Conservation (phyloP, 1,284 basidiomycete genomes). For the Veloporphyrellus conicus region DNA sequence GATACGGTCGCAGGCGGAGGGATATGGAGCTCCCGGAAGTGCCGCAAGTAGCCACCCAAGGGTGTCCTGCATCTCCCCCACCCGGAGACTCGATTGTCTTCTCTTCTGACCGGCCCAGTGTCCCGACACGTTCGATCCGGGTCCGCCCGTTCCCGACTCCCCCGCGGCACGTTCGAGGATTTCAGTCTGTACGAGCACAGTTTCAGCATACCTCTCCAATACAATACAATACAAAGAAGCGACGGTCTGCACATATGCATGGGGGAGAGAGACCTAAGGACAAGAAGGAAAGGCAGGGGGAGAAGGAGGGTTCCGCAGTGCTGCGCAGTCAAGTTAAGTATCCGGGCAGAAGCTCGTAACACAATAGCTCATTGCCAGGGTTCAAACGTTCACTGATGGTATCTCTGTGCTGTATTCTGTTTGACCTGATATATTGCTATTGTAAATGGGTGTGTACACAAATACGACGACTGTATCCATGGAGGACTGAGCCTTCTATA, state of each 20-base stretch:
- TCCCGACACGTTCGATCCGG: slow-evolving; percentile 30
- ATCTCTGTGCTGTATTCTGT: neutral
- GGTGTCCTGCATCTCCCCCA: slow-evolving; percentile 23
- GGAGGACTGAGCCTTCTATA: too few species aligned
- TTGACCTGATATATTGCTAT: neutral
- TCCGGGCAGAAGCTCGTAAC: slow-evolving; percentile 18
- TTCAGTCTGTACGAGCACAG: slow-evolving; percentile 43
- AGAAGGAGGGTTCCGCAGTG: slow-evolving; percentile 29
- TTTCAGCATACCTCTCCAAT: slow-evolving; percentile 31
- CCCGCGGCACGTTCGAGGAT: slow-evolving; percentile 59
- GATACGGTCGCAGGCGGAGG: slow-evolving; percentile 15
- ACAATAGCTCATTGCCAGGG: neutral
- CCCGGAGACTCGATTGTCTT: slow-evolving; percentile 10
- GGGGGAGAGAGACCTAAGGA: slow-evolving; percentile 23
- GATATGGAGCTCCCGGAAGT: slow-evolving; percentile 9
- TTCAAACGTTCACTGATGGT: neutral
- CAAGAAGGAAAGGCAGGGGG: slow-evolving; percentile 28
- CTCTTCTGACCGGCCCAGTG: neutral
- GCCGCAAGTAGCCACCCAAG: slow-evolving; percentile 25
- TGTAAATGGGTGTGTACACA: neutral
- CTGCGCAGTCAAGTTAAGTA: slow-evolving; percentile 28
- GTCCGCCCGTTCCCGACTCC: slow-evolving; percentile 40
- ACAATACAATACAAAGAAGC: slow-evolving; percentile 15
- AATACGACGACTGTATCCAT: neutral
- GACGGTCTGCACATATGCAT: slow-evolving; percentile 18